Conservation (phyloP, 306 rosid species). For the Quercus agrifolia region DNA sequence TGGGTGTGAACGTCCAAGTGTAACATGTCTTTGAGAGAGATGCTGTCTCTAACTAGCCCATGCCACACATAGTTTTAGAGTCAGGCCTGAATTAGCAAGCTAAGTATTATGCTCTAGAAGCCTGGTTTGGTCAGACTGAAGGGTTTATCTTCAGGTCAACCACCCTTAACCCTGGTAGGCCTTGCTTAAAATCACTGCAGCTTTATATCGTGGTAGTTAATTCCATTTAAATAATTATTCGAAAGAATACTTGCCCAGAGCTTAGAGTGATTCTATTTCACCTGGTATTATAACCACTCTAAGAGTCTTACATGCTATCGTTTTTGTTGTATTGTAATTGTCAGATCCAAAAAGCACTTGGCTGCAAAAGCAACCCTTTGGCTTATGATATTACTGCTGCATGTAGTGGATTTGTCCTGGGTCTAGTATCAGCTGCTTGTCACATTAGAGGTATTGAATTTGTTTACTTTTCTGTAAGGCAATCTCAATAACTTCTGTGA, state of each 20-base stretch:
- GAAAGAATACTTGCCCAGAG: not conserved
- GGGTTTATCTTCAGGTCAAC: not conserved
- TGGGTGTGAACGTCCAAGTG: not conserved
- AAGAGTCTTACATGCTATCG: not conserved
- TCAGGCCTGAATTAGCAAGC: not conserved
- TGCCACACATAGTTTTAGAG: not conserved
- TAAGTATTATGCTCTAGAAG: not conserved
- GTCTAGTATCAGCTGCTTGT: conserved; percentile 86
- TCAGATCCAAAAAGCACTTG: conserved; percentile 71
- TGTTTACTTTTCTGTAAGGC: conserved; percentile 17
- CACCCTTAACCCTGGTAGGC: not conserved
- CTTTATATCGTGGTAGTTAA: not conserved
- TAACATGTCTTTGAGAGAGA: not conserved
- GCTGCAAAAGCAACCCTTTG: conserved; percentile 72
- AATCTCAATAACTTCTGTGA: conserved; percentile 7
- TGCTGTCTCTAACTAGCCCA: not conserved
- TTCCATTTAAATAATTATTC: not conserved
- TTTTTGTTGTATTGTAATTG: conserved; percentile 12
- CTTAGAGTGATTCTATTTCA: not conserved
- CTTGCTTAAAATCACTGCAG: too few relatives aligned
- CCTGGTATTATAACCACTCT: conserved; percentile 4
- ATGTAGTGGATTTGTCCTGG: conserved; percentile 90
- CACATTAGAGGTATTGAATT: conserved; percentile 84
- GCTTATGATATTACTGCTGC: conserved; percentile 98
- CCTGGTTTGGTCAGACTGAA: not conserved